Evolutionary conservation across 441 rosid genomes (phyloP), one percentile per base, ranked within the genome.

Genomic region (Capsella rubella): DNA sequence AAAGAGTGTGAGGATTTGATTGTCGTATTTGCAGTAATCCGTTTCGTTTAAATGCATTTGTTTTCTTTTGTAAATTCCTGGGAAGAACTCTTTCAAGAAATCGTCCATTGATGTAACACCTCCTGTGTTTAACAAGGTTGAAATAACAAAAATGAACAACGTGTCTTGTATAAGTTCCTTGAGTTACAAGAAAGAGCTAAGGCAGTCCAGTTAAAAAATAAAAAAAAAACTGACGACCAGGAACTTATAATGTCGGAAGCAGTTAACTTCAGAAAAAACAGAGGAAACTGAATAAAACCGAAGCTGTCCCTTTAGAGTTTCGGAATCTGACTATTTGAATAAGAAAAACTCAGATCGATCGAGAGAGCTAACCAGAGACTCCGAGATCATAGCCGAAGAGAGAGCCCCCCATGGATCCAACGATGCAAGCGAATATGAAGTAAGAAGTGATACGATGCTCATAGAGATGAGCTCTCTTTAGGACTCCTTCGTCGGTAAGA

Each of bases 61-160:
- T 78, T 93, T 91, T 70, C 95, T 83, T 46, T 65, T 70, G 79
- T 84, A 88, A 61, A 93, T 90, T 5, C 34, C 63, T 1, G 96
- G 98, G 82, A 91, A 89, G 58, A 93, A 93, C 3, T 83, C 86
- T 57, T 58, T 83, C 87, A 93, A 78, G 85, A 93, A 93, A 84
- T 93, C 97, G 61, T 91, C 96, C 98, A 93, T 93, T 67, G 96
- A 93, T 70, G 97, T 93, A 60, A 93, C 98, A 43, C 97, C 98
- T 18, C 97, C 97, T 93, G 81, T 55, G 49, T 31, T 74, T 28
- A 28, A 64, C 76, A 46, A 42, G 21, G 34, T 21, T 27, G 59
- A 55, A 46, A 3, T 7, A 40, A 32, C 35, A 62, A 60, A 49
- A 32, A 4, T n/a, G 46, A 37, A 27, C 59, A 21, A 42, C 9